Evolutionary conservation across 495 filamentous ascomycete species (phyloP).

Genomic region (Tuber melanosporum): DNA sequence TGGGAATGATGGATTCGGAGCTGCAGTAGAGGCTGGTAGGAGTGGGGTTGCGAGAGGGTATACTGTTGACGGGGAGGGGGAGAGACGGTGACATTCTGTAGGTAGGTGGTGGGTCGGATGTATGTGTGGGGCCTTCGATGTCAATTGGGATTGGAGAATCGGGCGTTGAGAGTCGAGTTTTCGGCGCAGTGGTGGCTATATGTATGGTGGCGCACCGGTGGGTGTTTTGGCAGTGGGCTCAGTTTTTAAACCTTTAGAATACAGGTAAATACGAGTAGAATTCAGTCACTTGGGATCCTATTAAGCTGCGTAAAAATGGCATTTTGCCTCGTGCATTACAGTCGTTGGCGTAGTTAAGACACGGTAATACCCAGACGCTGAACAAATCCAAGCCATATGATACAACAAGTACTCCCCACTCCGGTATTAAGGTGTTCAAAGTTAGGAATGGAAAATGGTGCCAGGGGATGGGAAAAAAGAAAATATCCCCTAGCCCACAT

Average conservation of each 20-base stretch:
- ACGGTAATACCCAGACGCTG: neutral
- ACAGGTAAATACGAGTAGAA: neutral
- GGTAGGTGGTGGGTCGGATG: neutral
- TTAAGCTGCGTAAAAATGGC: neutral
- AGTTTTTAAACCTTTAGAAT: neutral
- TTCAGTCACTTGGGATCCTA: neutral
- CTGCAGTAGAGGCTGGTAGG: conserved; percentile 70
- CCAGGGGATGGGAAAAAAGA: neutral
- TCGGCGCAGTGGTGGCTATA: neutral
- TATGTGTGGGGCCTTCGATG: neutral
- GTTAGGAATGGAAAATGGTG: neutral
- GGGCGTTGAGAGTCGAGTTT: neutral
- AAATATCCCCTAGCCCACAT: neutral
- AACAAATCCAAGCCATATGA: neutral
- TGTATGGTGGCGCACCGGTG: neutral
- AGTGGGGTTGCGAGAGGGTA: conserved; percentile 89
- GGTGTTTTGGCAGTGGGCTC: neutral
- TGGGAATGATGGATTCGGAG: conserved; percentile 43
- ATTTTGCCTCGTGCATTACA: neutral
- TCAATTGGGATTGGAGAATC: neutral
- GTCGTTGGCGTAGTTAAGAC: neutral
- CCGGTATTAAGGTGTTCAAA: neutral
- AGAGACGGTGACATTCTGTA: conserved; percentile 14
- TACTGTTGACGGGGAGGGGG: conserved; percentile 55
- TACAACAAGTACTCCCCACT: neutral